Evolutionary conservation across 2,329 filamentous ascomycete genomes (phyloP), one percentile per base, ranked within the genome.

Genomic region (Trichophyton verrucosum): DNA sequence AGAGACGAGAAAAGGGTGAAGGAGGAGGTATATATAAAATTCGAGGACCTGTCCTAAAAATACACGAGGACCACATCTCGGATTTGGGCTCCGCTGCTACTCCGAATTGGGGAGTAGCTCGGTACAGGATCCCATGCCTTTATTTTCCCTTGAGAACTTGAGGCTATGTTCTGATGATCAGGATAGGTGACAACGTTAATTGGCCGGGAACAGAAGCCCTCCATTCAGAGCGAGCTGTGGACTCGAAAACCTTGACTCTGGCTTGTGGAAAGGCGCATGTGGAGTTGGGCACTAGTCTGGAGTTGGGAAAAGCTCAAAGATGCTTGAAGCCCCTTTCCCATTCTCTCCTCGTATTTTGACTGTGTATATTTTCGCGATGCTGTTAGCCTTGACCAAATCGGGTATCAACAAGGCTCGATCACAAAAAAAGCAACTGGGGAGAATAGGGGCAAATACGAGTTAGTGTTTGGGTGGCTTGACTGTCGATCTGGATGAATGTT

Each of bases 391-490:
- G 27, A 55, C 15, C 5, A 36, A 17, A 36, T 36, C 11, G 33
- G 13, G 51, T 55, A 55, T 36, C 46, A 20, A 51, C 46, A 15
- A 55, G 51, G 51, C 30, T 51, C 46, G 30, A 55, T 55, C 51
- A 55, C 27, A 55, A 55, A 38, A 55, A 55, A 55, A 55, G 27
- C 15, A 27, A 55, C 51, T 36, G 27, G 5, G 9, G 30, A 6
- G 9, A 55, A 55, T 55, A 55, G 51, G 51, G 46, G 51, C 13
- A 55, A 55, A 55, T 55, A 55, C 51, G 51, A 55, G 30, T 17
- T 20, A 5, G 40, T 8, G 47, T 53, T 13, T 46, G 44, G 13
- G 27, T 55, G 51, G 51, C 51, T 55, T 55, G 27, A 55, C 5
- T 36, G 51, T 36, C 51, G 51, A 55, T 55, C 51, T 33, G 51